Conservation (phyloP, 495 filamentous ascomycete species). For the Thozetella sp. region DNA sequence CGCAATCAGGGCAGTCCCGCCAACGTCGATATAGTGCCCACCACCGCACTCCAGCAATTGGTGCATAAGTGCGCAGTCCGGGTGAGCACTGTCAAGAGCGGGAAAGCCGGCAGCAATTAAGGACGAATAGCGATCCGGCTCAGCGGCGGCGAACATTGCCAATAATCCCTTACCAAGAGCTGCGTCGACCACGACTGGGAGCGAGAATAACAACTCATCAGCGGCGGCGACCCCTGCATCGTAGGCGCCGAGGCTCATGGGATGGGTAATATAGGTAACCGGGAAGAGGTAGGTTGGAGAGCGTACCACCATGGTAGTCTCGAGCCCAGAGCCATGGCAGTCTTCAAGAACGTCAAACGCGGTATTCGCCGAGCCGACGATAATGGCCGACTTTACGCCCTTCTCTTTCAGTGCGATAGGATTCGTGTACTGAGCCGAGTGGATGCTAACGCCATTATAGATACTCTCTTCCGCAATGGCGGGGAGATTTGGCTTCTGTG, state of each 20-base stretch:
- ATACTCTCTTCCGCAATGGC: constrained; percentile 8
- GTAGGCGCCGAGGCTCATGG: constrained; percentile 17
- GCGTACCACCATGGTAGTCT: constrained; percentile 29
- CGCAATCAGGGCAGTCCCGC: constrained; percentile 16
- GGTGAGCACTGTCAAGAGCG: constrained; percentile 21
- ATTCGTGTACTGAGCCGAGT: constrained; percentile 23
- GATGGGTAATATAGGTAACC: constrained; percentile 15
- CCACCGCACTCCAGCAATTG: constrained; percentile 24
- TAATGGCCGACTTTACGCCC: constrained; percentile 25
- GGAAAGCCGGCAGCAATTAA: constrained; percentile 26
- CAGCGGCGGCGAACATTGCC: constrained; percentile 11
- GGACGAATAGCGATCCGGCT: constrained; percentile 24
- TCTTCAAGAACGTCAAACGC: constrained; percentile 36
- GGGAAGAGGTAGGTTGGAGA: constrained; percentile 37
- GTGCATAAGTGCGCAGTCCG: constrained; percentile 14
- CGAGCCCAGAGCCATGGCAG: constrained; percentile 18
- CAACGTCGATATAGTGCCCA: constrained; percentile 35
- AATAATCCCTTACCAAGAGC: constrained; percentile 8
- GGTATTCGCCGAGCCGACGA: constrained; percentile 36
- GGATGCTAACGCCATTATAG: constrained; percentile 25
- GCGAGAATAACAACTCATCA: constrained; percentile 18
- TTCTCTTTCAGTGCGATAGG: constrained; percentile 3
- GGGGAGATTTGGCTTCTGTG: constrained; percentile 22
- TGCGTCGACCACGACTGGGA: constrained; percentile 16
- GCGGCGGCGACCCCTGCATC: constrained; percentile 12